Base-by-base conservation (phyloP, 163 green algal species). In the Scenedesmus sp. region DNA sequence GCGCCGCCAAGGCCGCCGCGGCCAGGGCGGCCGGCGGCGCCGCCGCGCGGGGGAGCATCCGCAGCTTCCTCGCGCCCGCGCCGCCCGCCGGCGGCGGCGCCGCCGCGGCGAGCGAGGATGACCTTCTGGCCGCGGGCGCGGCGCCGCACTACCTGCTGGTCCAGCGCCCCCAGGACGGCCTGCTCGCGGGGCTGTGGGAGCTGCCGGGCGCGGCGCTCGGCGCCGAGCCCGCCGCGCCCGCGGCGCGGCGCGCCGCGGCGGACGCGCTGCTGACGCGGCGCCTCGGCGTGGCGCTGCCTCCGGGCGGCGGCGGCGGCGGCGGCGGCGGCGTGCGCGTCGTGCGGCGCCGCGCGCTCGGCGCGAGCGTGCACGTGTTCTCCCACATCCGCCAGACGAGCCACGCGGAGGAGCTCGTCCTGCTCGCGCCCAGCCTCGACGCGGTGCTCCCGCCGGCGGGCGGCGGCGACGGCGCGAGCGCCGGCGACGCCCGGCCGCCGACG, bases 121-220 rank as follows among this genome's bases (percentile, higher is more conserved):
- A 60, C 45, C 29, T 76, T 5, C 0, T 62, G 18, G 26, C 50
- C 56, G 63, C 26, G 36, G 70, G 62, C 33, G 70, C 56, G 45
- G 70, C 44, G 20, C 31, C 7, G 22, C 26, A 78, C n/a, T 93
- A 91, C 78, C 81, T 98, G 60, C 83, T 98, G 56, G 80, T 93
- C 4, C 86, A 97, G 86, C 84, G 95, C 3, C 93, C 95, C 0
- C 72, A 87, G 45, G 74, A 36, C 1, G 95, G 95, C 1, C 83
- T 98, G 58, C 87, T 98, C 34, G 94, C 93, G 48, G 95, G 94
- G 34, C 83, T 97, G n/a, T 98, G 95, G 95, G 94, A 98, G 85
- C 97, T 98, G 57, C 95, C 95, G 29, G 70, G 83, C 83, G 57
- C 0, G 58, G 11, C 60, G 11, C 42, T 60, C 15, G 2, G 56